Conservation (phyloP, 1,284 basidiomycete species). For the Psilocybe mexicana region DNA sequence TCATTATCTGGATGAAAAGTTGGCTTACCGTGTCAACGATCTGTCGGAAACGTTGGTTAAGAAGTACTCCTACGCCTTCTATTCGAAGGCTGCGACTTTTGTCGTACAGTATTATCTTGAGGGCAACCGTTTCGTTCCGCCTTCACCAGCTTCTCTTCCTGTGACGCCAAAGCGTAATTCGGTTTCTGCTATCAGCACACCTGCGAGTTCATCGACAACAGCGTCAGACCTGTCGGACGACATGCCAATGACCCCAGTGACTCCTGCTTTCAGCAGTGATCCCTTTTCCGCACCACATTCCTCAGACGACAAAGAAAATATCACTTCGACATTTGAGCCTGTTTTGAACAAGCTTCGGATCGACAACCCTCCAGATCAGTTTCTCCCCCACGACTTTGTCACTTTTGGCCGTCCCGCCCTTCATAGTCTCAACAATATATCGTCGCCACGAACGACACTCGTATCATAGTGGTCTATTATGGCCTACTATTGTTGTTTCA, state of each 20-base stretch:
- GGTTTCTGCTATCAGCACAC: constrained; percentile 62
- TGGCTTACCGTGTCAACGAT: constrained; percentile 84
- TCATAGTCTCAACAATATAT: constrained; percentile 57
- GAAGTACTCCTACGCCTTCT: constrained; percentile 96
- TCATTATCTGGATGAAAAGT: constrained; percentile 81
- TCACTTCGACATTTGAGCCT: constrained; percentile 66
- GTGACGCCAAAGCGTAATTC: constrained; percentile 69
- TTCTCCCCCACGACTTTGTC: constrained; percentile 77
- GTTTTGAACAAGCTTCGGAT: constrained; percentile 67
- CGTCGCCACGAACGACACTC: constrained; percentile 56
- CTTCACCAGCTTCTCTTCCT: constrained; percentile 55
- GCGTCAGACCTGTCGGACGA: constrained; percentile 77
- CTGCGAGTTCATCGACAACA: constrained; percentile 69
- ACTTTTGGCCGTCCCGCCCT: constrained; percentile 71
- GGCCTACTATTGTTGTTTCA: constrained; percentile 32
- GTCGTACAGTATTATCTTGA: constrained; percentile 91
- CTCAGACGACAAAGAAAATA: constrained; percentile 79
- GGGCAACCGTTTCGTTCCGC: constrained; percentile 66
- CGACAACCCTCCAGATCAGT: constrained; percentile 70
- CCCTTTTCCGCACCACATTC: constrained; percentile 54
- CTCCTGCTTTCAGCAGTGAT: constrained; percentile 60
- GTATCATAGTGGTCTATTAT: constrained; percentile 50
- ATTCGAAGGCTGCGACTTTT: constrained; percentile 90
- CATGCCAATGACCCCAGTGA: constrained; percentile 78
- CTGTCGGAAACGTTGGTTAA: constrained; percentile 93